Evolutionary conservation across 2,329 filamentous ascomycete genomes (phyloP), one percentile per base, ranked within the genome.

Genomic region (Aspergillus transmontanensis): DNA sequence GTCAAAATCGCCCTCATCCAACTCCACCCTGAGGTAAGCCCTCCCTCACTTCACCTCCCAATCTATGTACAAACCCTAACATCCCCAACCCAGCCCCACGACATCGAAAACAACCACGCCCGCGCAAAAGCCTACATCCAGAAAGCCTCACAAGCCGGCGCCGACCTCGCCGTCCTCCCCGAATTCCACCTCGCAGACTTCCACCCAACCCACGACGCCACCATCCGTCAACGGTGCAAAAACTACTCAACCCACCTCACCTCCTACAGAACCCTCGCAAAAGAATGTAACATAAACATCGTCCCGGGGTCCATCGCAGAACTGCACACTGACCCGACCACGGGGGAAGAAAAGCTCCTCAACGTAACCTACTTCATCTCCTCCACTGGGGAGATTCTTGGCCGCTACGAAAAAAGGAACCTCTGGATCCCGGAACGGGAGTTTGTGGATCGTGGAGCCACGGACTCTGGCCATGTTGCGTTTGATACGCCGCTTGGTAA

Each of bases 391-490:
- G 75, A 79, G 12, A 79, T 87, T 4, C 69, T 81, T 0, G 84
- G 84, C 12, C 83, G 81, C 46, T 87, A 87, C 67, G 78, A 84
- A 32, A 87, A 87, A 76, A 87, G 88, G 76, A 92, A 92, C 72
- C 83, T 92, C n/a, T 92, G 90, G 79, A 87, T 90, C 70, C 84
- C 89, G 0, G 89, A 92, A 73, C 85, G 89, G 0, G 81, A 80
- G 0, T 84, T 89, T 67, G 81, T 92, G 14, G 85, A 4, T 72
- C 73, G 12, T 63, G 65, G 91, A 4, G 23, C 21, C 76, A 82
- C 91, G 21, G 88, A 92, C 72, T 68, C 34, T 14, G 34, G 6
- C 1, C 77, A 79, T 61, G 65, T 70, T 3, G 75, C 76, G 5
- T 71, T 78, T 34, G 73, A 77, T 34, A 87, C 85, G 3, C 85